Percentiles rank a stretch among this genome's conserved stretches.
Evolutionary conservation across 2,329 filamentous ascomycete species (phyloP).

Genomic region (Colletotrichum theobromicola): DNA sequence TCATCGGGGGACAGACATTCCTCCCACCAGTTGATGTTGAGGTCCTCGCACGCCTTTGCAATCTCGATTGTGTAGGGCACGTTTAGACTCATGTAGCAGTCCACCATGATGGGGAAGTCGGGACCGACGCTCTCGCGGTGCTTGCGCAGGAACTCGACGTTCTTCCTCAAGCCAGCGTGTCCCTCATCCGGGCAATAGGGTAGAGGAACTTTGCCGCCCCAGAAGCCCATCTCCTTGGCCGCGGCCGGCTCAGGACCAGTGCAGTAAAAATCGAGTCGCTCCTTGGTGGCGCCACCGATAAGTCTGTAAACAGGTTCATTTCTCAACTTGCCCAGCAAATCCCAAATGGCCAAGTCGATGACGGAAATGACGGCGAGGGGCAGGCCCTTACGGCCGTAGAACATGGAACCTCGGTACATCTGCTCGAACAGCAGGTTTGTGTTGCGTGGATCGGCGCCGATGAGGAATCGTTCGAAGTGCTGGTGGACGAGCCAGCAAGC

Average conservation of each 20-base stretch:
- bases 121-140: slow-evolving; percentile 86
- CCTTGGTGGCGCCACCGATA: slow-evolving; percentile 87
- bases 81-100: slow-evolving; percentile 97
- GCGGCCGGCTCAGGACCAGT: slow-evolving; percentile 84
- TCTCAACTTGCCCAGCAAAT: slow-evolving; percentile 87
- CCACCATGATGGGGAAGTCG: slow-evolving; percentile 91
- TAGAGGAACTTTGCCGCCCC: slow-evolving; percentile 87
- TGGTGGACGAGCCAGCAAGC: slow-evolving; percentile 94
- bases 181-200: slow-evolving; percentile 92
- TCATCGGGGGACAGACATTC: slow-evolving; percentile 92
- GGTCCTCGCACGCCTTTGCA: slow-evolving; percentile 79
- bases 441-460: slow-evolving; percentile 87
- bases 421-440: slow-evolving; percentile 94
- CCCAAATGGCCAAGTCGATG: slow-evolving; percentile 92
- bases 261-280: slow-evolving; percentile 90
- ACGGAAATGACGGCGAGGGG: slow-evolving; percentile 92
- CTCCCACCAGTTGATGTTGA: slow-evolving; percentile 98
- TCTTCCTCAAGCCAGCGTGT: slow-evolving; percentile 81
- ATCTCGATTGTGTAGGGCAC: slow-evolving; percentile 93
- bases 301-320: slow-evolving; percentile 94
- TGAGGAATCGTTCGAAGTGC: slow-evolving; percentile 90
- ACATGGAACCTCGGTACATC: slow-evolving; percentile 96
- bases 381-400: slow-evolving; percentile 93
- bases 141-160: slow-evolving; percentile 85
- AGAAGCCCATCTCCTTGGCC: slow-evolving; percentile 87